Evolutionary conservation across 768 basidiomycete genomes (phyloP), one percentile per base, ranked within the genome.

Genomic region (Amanita rimosa): DNA sequence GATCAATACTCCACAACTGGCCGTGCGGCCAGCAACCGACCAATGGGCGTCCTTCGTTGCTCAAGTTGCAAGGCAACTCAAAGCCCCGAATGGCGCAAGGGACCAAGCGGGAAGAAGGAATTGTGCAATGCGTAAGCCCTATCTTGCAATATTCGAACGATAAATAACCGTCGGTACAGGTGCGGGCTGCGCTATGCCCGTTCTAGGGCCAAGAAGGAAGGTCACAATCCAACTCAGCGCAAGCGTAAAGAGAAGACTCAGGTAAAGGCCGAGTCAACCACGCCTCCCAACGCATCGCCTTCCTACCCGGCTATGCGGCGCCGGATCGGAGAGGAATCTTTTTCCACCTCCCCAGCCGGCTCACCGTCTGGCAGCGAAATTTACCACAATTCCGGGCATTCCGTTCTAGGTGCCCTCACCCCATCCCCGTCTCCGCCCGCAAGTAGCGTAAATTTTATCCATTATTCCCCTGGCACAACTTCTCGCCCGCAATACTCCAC

Each of bases 71-170:
- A 81, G 64, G 81, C 74, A 9, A 88, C 83, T 6, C 74, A 75
- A 6, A 91, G 88, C 59, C 90, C 90, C 0, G 90, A 93, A 63
- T 93, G 90, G 90, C 71, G 90, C 60, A 93, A 93, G 64, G 90
- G 90, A 16, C 87, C 88, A 46, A 88, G 78, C 57, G 90, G 90
- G 22, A 85, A 85, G 64, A 93, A 93, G 66, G 88, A 93, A 62
- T 72, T 93, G 22, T 93, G 90, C 63, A 93, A 93, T 68, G 90
- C 90, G 84, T 91, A 66, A 71, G 85, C 75, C 54, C 36, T 46
- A 11, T 34, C 11, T 19, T 13, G 10, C 24, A 4, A 9, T 8
- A 29, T 27, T 31, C 19, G 9, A 27, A 19, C 37, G 17, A 4
- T 33, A 22, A 48, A 26, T 51, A 27, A 50, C 29, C 39, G 16